Conservation (phyloP, 2,329 filamentous ascomycete genomes). For the Fusarium nelsonii region DNA sequence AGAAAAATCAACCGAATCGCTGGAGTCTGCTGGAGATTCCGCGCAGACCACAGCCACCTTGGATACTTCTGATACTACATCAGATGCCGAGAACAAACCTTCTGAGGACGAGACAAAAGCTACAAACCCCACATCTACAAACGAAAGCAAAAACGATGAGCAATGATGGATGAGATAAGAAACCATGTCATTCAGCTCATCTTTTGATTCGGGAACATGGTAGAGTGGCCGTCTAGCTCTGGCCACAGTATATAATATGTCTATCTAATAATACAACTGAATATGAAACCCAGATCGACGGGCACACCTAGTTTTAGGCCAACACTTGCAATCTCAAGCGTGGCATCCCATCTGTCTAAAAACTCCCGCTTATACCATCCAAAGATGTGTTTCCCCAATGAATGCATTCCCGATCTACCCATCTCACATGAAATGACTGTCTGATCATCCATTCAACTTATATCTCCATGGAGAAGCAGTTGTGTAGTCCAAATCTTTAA, state of each 20-base stretch:
- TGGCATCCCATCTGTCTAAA: neutral
- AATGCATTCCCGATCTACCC: too few species aligned
- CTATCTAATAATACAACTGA: conserved; percentile 27
- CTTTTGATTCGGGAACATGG: neutral
- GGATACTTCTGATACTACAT: conserved; percentile 3
- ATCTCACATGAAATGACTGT: neutral
- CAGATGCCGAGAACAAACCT: conserved; percentile 15
- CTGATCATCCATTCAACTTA: neutral
- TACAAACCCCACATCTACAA: conserved; percentile 8
- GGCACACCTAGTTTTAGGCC: neutral
- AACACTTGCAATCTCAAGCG: neutral
- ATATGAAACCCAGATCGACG: neutral
- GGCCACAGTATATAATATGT: conserved; percentile 10
- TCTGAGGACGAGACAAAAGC: conserved; percentile 22
- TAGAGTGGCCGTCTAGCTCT: neutral
- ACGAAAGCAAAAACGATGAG: conserved; percentile 23
- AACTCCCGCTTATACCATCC: neutral
- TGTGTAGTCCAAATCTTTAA: neutral
- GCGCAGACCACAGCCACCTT: conserved; percentile 2
- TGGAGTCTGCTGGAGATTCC: conserved; percentile 13
- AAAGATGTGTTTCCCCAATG: neutral
- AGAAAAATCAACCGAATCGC: conserved; percentile 6
- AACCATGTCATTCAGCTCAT: neutral
- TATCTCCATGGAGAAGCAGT: neutral
- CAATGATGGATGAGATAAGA: conserved; percentile 26